A percentile compares a stretch with the other conserved stretches of the same genome.
phyloP scores from a whole-genome alignment of 2,329 filamentous ascomycete species.

The Fusarium pilosicola region DNA sequence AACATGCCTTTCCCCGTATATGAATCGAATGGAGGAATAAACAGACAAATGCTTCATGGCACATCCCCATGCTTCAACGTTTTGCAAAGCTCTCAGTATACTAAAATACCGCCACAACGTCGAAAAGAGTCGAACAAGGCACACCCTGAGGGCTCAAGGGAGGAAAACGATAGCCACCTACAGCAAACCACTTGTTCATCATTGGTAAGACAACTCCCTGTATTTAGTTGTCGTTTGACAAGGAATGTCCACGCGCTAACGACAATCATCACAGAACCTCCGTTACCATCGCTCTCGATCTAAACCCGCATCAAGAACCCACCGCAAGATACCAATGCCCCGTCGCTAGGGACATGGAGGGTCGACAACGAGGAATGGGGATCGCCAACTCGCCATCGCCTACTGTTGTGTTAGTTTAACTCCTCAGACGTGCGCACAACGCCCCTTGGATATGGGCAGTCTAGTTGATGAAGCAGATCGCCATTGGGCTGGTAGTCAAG shows the following conservation, averaged over 20 bases:
- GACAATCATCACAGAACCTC: background rate
- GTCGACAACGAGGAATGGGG: no score
- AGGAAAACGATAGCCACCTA: fast-evolving
- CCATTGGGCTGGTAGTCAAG: background rate
- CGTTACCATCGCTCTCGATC: background rate
- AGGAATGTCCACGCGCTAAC: background rate
- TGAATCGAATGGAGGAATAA: fast-evolving
- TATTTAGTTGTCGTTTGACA: background rate
- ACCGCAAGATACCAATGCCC: background rate
- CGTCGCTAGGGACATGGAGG: no score
- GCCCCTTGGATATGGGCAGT: fast-evolving
- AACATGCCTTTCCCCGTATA: fast-evolving
- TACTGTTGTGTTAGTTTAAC: background rate
- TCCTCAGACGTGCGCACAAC: background rate
- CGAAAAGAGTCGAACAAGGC: background rate
- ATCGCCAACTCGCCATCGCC: background rate
- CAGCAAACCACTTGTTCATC: fast-evolving
- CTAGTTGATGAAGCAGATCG: background rate
- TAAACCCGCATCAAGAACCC: fast-evolving
- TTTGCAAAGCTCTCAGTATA: fast-evolving
- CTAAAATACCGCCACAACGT: fast-evolving
- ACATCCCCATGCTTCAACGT: background rate
- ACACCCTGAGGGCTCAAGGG: background rate
- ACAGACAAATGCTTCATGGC: background rate
- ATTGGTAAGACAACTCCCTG: background rate